These are phyloP conservation scores for Glaciozyma antarctica DNA, from an alignment of 768 basidiomycete species.

Conservation along the genomic window DNA sequence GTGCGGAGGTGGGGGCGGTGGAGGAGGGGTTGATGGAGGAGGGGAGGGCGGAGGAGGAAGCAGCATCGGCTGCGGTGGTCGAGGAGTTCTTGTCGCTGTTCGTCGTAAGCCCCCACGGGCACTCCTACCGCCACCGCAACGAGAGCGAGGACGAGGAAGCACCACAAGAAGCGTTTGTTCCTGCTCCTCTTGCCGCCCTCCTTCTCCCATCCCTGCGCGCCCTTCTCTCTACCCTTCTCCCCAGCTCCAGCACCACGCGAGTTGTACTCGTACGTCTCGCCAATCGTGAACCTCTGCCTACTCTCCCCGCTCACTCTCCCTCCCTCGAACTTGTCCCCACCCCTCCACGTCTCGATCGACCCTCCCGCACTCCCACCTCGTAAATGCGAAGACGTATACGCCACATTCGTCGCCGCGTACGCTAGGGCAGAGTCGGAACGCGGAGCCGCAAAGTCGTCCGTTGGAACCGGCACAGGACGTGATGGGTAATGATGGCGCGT, in stretches of 20 bases:
- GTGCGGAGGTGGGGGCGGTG: neutral
- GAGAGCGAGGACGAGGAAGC: constrained; percentile 2
- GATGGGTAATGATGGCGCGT: neutral
- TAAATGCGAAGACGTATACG: neutral
- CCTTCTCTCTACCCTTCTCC: neutral
- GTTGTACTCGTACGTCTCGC: constrained; percentile 13
- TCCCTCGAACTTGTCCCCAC: constrained; percentile 12
- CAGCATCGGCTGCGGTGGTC: neutral
- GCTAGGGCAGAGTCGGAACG: neutral
- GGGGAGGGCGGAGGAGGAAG: neutral
- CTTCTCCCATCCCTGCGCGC: neutral
- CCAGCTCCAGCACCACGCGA: neutral
- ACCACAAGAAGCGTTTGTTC: constrained; percentile 8
- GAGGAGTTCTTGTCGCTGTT: neutral
- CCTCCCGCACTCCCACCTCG: neutral
- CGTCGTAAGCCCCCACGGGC: constrained; percentile 11
- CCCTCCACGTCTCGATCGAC: neutral
- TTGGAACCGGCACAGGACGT: constrained; percentile 12
- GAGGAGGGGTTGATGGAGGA: neutral
- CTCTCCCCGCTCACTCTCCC: neutral
- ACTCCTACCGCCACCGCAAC: constrained; percentile 14
- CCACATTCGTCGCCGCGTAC: neutral
- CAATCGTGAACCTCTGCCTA: constrained; percentile 23
- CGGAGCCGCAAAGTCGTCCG: constrained; percentile 19
- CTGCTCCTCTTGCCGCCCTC: neutral